These are phyloP conservation scores for Pseudogymnoascus sp. DNA, from an alignment of 2,329 filamentous ascomycete genomes.

Conservation along the genomic window DNA sequence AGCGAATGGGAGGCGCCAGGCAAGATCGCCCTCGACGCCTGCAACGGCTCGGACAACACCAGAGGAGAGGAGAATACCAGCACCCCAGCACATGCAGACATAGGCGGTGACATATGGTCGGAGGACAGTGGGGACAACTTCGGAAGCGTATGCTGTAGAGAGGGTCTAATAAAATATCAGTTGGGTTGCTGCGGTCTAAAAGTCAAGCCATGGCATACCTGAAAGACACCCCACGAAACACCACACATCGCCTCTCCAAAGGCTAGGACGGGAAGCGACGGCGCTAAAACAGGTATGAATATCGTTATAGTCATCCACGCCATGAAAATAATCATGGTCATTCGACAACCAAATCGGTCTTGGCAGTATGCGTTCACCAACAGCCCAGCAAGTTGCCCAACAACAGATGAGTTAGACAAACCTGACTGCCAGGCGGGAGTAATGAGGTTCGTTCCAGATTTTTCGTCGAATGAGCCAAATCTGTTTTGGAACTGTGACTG, in stretches of 20 bases:
- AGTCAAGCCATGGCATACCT: constrained; percentile 12
- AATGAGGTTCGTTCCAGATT: constrained; percentile 2
- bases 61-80: constrained; percentile 23
- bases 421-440: constrained; percentile 10
- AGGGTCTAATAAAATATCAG: constrained; percentile 13
- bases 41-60: constrained; percentile 23
- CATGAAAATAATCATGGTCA: constrained; percentile 24
- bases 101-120: constrained; percentile 24
- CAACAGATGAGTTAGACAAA: constrained; percentile 18
- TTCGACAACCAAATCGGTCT: constrained; percentile 27
- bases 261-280: constrained; percentile 11
- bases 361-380: constrained; percentile 26
- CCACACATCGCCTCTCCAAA: constrained; percentile 15
- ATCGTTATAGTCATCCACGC: constrained; percentile 13
- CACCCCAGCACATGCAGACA: constrained; percentile 26
- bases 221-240: constrained; percentile 18
- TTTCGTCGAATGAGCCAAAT: constrained; percentile 11
- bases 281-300: constrained; percentile 13
- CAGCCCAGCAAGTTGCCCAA: constrained; percentile 26
- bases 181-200: neutral
- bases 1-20: constrained; percentile 18
- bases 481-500: constrained; percentile 13
- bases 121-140: constrained; percentile 24
- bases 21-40: constrained; percentile 17
- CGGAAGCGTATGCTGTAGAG: constrained; percentile 21